Evolutionary conservation across 2,329 filamentous ascomycete species (phyloP).

Genomic region (Fusarium tupiense): DNA sequence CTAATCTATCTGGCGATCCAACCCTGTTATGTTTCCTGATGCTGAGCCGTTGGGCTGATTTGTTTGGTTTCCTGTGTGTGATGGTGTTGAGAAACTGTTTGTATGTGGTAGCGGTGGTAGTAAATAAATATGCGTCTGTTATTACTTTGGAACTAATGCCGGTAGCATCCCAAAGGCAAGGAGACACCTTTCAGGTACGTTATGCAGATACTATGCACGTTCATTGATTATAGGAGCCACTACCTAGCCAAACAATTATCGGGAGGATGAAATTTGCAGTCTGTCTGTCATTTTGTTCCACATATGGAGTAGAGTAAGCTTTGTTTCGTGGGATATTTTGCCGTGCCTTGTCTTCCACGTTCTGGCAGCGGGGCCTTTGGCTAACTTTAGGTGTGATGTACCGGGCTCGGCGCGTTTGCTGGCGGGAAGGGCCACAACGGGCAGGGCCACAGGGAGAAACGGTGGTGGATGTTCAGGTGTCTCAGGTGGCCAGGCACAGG

Average conservation of each 20-base stretch:
- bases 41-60: neutral
- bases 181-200: slow-evolving; percentile 25
- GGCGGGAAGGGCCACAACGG: neutral
- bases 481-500: slow-evolving; percentile 24
- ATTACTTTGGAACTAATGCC: slow-evolving; percentile 6
- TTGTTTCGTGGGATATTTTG: slow-evolving; percentile 39
- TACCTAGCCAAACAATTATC: neutral
- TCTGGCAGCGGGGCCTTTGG: slow-evolving; percentile 18
- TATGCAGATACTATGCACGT: slow-evolving; percentile 16
- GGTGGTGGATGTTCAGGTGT: slow-evolving; percentile 32
- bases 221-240: neutral
- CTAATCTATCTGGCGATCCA: neutral
- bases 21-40: neutral
- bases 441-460: slow-evolving; percentile 17
- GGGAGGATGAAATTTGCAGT: slow-evolving; percentile 9
- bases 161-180: slow-evolving; percentile 11
- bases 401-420: neutral
- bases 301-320: neutral
- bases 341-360: slow-evolving; percentile 12
- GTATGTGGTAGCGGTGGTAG: neutral
- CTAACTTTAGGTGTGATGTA: neutral
- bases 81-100: neutral
- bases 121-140: neutral
- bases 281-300: slow-evolving; percentile 1
- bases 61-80: slow-evolving; percentile 3